Percentiles rank a stretch among this genome's conserved stretches.
Conservation (phyloP, 208 protist species). For the Crithidia acanthocephali region DNA sequence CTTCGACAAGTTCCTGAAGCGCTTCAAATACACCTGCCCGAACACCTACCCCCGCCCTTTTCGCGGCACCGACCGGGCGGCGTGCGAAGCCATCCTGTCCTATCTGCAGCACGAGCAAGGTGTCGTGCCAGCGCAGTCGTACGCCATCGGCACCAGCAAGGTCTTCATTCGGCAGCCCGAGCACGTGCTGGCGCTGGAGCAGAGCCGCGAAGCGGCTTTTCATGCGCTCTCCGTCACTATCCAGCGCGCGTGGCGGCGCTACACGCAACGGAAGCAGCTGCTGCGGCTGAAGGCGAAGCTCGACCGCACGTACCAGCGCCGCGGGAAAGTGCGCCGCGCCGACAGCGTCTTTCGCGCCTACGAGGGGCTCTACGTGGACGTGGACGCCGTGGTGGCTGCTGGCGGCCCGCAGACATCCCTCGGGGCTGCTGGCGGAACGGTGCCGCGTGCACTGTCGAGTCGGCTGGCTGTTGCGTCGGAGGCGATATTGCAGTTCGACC, state of each 20-base stretch:
- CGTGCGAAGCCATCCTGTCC: conserved; percentile 73
- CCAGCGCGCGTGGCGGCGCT: conserved; percentile 84
- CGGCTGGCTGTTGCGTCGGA: conserved; percentile 29
- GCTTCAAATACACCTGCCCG: conserved; percentile 86
- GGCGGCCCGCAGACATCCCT: conserved; percentile 14
- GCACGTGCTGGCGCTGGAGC: conserved; percentile 90
- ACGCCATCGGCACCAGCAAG: conserved; percentile 90
- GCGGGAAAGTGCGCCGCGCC: conserved; percentile 64
- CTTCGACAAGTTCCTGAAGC: conserved; percentile 94
- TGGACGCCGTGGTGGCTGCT: conserved; percentile 34
- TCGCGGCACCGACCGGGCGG: conserved; percentile 65
- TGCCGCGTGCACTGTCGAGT: conserved; percentile 36
- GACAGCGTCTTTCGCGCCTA: conserved; percentile 84
- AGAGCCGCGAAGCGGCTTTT: conserved; percentile 85
- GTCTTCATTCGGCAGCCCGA: conserved; percentile 95
- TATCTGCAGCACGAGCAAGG: conserved; percentile 43
- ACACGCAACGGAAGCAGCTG: conserved; percentile 60
- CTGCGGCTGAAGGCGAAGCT: conserved; percentile 58
- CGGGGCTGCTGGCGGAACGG: conserved; percentile 17
- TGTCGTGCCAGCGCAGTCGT: conserved; percentile 27
- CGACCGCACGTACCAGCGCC: conserved; percentile 42
- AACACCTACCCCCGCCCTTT: conserved; percentile 83
- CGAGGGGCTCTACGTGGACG: conserved; percentile 72
- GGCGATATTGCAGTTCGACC: conserved; percentile 58
- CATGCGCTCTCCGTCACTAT: conserved; percentile 81